A percentile compares a stretch with the other conserved stretches of the same genome.
These are phyloP conservation scores for Ustilago nuda DNA, from an alignment of 1,284 basidiomycete species.

Conservation along the genomic window DNA sequence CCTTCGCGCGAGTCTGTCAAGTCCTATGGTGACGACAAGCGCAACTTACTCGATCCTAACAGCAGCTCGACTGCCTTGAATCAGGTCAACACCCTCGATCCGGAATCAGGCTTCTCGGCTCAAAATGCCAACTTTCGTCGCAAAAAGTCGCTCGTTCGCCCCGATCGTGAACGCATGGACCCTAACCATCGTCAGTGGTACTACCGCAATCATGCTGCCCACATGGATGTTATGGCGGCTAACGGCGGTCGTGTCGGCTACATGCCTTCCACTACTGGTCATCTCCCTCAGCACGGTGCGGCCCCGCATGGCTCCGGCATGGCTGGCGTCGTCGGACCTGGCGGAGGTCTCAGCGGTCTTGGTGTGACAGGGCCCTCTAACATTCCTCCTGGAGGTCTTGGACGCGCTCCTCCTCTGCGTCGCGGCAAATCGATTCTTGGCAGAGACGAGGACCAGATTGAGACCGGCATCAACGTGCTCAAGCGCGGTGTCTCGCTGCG, in stretches of 20 bases:
- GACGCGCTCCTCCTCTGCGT: conserved; percentile 57
- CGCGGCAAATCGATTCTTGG: conserved; percentile 68
- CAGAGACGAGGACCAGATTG: conserved; percentile 68
- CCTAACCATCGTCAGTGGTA: conserved; percentile 94
- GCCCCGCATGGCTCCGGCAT: conserved; percentile 55
- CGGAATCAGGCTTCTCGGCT: conserved; percentile 59
- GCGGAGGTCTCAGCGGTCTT: conserved; percentile 67
- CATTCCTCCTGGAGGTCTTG: conserved; percentile 59
- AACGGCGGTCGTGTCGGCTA: conserved; percentile 59
- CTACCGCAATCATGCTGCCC: conserved; percentile 88
- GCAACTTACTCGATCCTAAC: conserved; percentile 44
- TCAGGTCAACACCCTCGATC: conserved; percentile 55
- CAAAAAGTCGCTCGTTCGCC: conserved; percentile 92
- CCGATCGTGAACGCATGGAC: conserved; percentile 96
- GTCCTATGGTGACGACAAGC: conserved; percentile 52
- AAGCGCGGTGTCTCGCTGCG: conserved; percentile 67
- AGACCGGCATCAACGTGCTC: conserved; percentile 68
- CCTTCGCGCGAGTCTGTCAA: conserved; percentile 58
- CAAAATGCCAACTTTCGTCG: conserved; percentile 72
- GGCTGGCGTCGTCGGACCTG: conserved; percentile 60
- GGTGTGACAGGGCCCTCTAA: conserved; percentile 58
- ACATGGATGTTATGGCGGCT: conserved; percentile 73
- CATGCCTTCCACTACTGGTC: conserved; percentile 68
- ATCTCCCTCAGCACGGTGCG: conserved; percentile 67
- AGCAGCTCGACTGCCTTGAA: conserved; percentile 44